Evolutionary conservation across 2,329 filamentous ascomycete genomes (phyloP).

Genomic region (Aspergillus glaucus): DNA sequence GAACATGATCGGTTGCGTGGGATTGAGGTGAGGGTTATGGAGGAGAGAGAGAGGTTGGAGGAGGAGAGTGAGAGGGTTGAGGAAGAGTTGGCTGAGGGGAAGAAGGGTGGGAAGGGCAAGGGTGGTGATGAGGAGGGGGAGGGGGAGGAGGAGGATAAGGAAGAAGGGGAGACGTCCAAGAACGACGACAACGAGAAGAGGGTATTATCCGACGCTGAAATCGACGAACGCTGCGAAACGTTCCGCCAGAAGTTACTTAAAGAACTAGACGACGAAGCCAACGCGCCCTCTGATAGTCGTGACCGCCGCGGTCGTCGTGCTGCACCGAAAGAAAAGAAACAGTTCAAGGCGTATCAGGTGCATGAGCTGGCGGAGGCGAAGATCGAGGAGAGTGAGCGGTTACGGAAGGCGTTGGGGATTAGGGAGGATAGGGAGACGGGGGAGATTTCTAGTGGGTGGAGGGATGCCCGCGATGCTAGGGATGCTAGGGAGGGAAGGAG

Average conservation of each 20-base stretch:
- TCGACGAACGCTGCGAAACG: slow-evolving; percentile 67
- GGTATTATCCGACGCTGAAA: slow-evolving; percentile 70
- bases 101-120: slow-evolving; percentile 67
- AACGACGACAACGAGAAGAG: slow-evolving; percentile 26
- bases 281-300: not conserved
- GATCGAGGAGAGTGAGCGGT: slow-evolving; percentile 85
- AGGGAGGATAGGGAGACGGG: slow-evolving; percentile 79
- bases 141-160: slow-evolving; percentile 6
- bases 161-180: slow-evolving; percentile 3
- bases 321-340: slow-evolving; percentile 30
- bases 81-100: slow-evolving; percentile 61
- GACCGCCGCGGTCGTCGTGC: slow-evolving; percentile 5
- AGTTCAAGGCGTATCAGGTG: slow-evolving; percentile 85
- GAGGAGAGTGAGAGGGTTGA: slow-evolving; percentile 60
- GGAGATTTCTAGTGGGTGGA: slow-evolving; percentile 42
- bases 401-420: slow-evolving; percentile 82
- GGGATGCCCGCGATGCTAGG: not conserved
- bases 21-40: slow-evolving; percentile 89
- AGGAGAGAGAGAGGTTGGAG: slow-evolving; percentile 83
- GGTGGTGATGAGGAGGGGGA: slow-evolving; percentile 6
- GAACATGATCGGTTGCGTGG: slow-evolving; percentile 89
- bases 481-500: slow-evolving; percentile 1
- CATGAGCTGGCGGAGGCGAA: slow-evolving; percentile 96
- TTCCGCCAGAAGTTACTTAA: slow-evolving; percentile 58
- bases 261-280: slow-evolving; percentile 46